Evolutionary conservation across 257 asterid species (phyloP), one percentile per base, ranked within the genome.

Genomic region (Gentiana straminea): DNA sequence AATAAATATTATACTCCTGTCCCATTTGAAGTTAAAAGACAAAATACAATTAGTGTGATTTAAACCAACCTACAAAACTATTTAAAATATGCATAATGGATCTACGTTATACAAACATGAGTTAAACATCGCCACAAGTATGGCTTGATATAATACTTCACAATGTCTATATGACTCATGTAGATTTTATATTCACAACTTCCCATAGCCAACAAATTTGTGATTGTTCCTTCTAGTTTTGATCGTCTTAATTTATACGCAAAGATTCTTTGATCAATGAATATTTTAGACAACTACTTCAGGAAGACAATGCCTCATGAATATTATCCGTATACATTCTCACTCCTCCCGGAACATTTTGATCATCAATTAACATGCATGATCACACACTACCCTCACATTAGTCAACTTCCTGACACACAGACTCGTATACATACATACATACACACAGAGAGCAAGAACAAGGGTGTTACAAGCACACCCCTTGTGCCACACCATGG

Each of bases 1-100:
- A 48, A 33, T 35, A 46, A 13, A 32, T 41, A 51, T 35, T 59
- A 8, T 39, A 32, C 24, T 41, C 65, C 70, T 66, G 70, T 8
- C 37, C 65, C 51, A 15, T 33, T 34, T 33, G 45, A 52, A 41
- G 46, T 37, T 49, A 50, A 36, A 7, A 11, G 0, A 6, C 52
- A 58, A 43, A 8, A 1, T 24, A 8, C 12, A 32, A 35, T 33
- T 57, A 4, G 9, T 41, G 39, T 24, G 4, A 57, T 5, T 38
- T 41, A 57, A 39, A 15, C 44, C 39, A 43, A 3, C 39, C 1
- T 15, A 56, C 7, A 5, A 11, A 13, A 32, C 2, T 3, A 43
- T 3, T 3, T 41, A 10, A 39, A 39, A 12, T 4, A 43, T 24
- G 24, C 24, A 39, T 15, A 49, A 57, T 4, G 32, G 33, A 24